Evolutionary conservation across 2,329 filamentous ascomycete species (phyloP), one percentile per base, ranked within the genome.

Genomic region (Apiospora malaysiana): DNA sequence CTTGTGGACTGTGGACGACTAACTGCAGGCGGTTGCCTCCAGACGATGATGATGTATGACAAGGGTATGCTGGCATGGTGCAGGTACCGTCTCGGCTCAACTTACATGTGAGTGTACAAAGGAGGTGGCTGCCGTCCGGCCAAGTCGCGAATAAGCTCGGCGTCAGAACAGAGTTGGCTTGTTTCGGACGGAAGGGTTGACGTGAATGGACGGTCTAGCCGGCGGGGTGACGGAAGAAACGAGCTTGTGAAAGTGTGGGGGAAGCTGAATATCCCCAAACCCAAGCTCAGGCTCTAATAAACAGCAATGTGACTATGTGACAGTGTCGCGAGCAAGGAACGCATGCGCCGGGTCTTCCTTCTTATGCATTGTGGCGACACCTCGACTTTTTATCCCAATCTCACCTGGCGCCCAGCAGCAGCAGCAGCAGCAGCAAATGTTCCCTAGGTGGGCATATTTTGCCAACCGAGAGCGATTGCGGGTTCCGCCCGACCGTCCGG

Each of bases 171-270:
- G 32, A 68, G 66, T 45, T 68, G 66, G 46, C 46, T 67, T 9
- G 42, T 68, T 47, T 68, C 66, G 66, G 66, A 68, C 66, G 66
- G 66, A 68, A 27, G 66, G 66, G 66, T 68, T n/a, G 66, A 68
- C 66, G 43, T 68, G 66, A 68, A 68, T 68, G 66, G 66, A 68
- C 66, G 46, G 66, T 46, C 43, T 68, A 47, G 66, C 66, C 66
- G 66, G 66, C 66, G 66, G 66, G 66, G 66, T 47, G 66, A 68
- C 66, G 66, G 66, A 68, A 68, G 66, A 21, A 47, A 45, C 27
- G 42, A 68, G 66, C 66, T 68, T 68, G 66, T 68, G 66, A 68
- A 47, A 47, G 43, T 68, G 66, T 68, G 66, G 66, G 66, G 66
- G 66, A 67, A 46, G 27, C 25, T 59, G 56, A 63, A 63, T 63